Conservation (phyloP, 495 filamentous ascomycete species). For the Pyronema omphalodes region DNA sequence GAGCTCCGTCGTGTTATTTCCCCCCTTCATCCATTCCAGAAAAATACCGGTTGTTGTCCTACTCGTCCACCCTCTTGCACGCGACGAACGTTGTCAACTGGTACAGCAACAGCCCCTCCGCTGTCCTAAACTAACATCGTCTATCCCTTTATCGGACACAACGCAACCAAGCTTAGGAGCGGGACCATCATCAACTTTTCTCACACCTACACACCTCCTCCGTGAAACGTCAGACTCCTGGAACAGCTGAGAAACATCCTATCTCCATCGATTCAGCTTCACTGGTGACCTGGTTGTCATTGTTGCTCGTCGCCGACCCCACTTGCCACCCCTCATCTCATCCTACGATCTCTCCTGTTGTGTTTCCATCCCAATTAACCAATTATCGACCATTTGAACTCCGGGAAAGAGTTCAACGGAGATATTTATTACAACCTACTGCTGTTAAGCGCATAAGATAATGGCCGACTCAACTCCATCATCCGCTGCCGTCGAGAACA, state of each 20-base stretch:
- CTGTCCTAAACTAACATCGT: neutral
- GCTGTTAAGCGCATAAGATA: slow-evolving; percentile 1
- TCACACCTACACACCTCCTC: neutral
- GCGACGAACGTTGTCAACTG: neutral
- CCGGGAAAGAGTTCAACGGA: neutral
- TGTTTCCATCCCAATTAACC: neutral
- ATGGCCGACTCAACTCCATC: slow-evolving; percentile 20
- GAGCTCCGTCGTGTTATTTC: neutral
- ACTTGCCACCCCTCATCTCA: neutral
- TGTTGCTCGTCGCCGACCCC: neutral
- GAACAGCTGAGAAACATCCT: neutral
- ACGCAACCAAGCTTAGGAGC: neutral
- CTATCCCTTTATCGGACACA: neutral
- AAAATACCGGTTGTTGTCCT: neutral
- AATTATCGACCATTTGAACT: neutral
- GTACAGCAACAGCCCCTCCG: neutral
- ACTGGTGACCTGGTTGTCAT: neutral
- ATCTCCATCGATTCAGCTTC: neutral
- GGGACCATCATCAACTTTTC: neutral
- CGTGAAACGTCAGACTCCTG: neutral
- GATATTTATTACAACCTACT: neutral
- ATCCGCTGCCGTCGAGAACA: slow-evolving; percentile 19
- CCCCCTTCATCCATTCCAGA: neutral
- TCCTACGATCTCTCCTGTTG: neutral
- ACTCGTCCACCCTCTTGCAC: neutral